Percentiles rank a stretch among this genome's conserved stretches.
These are phyloP conservation scores for Kwoniella dejecticola DNA, from an alignment of 768 basidiomycete species.

Conservation along the genomic window DNA sequence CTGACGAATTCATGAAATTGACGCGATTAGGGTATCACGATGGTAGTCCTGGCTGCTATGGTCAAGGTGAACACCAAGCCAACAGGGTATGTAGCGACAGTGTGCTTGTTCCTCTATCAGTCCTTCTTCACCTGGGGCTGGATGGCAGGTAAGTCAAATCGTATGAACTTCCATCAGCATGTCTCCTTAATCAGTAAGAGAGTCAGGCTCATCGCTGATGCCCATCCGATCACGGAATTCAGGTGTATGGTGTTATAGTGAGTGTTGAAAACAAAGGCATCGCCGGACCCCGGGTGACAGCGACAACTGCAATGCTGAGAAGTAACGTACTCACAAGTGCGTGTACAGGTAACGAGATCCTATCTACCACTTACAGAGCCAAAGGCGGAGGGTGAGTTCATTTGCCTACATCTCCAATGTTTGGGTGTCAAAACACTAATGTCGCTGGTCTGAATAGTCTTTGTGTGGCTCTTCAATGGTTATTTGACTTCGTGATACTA, in stretches of 20 bases:
- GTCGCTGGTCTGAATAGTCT: slow-evolving; percentile 11
- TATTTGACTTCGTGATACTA: slow-evolving; percentile 31
- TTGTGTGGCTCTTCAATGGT: slow-evolving; percentile 28
- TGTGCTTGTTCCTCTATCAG: slow-evolving; percentile 20
- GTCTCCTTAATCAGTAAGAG: no score
- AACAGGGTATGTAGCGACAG: slow-evolving; percentile 23
- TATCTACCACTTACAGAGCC: slow-evolving; percentile 5
- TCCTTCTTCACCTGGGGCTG: slow-evolving; percentile 22
- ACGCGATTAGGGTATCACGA: slow-evolving; percentile 1
- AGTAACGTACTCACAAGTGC: not conserved
- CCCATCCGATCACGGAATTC: no score
- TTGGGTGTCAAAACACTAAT: not conserved
- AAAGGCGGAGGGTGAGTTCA: slow-evolving; percentile 13
- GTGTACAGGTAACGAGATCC: slow-evolving; percentile 6
- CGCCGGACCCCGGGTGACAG: no score
- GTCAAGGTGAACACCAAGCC: slow-evolving; percentile 29
- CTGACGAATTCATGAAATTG: no score
- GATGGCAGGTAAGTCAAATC: slow-evolving; percentile 17
- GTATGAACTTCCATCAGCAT: no score
- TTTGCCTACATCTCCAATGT: not conserved
- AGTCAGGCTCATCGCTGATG: no score
- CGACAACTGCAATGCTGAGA: no score
- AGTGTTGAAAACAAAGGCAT: not conserved
- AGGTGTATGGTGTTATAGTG: slow-evolving; percentile 9
- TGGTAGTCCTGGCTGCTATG: slow-evolving; percentile 37